These are phyloP conservation scores for Jatropha curcas DNA, from an alignment of 345 rosid genomes.

Conservation along the genomic window DNA sequence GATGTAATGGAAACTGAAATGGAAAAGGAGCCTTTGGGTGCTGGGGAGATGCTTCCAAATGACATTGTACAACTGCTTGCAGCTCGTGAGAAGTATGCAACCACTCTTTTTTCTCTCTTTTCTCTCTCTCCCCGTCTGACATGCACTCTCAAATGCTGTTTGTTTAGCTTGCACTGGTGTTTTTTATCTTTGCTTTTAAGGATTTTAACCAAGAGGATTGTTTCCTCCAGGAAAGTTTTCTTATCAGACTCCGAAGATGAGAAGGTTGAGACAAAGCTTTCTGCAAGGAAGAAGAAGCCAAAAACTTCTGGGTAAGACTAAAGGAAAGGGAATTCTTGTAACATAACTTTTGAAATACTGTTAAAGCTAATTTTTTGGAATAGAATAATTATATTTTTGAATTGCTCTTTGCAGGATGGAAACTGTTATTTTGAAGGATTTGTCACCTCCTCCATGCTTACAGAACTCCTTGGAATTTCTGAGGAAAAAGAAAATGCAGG, in stretches of 20 bases:
- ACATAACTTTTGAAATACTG: not conserved
- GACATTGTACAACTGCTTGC: slow-evolving; percentile 77
- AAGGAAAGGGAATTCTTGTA: not conserved
- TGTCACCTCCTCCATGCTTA: slow-evolving; percentile 69
- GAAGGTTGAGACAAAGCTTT: slow-evolving; percentile 34
- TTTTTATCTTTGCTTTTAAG: not conserved
- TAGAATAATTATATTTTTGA: not conserved
- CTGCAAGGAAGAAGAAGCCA: slow-evolving; percentile 52
- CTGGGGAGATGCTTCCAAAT: slow-evolving; percentile 73
- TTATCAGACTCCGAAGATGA: slow-evolving; percentile 63
- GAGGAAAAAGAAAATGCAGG: slow-evolving; percentile 75
- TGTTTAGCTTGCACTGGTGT: not conserved
- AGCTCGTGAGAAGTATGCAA: slow-evolving; percentile 66
- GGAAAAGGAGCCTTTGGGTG: slow-evolving; percentile 35
- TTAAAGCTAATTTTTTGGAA: too few relatives aligned
- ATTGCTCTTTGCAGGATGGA: slow-evolving; percentile 46
- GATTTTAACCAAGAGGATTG: slow-evolving; percentile 10
- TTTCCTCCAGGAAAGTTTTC: slow-evolving; percentile 54
- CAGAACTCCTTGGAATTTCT: slow-evolving; percentile 74
- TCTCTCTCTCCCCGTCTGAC: not conserved
- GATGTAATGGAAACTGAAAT: slow-evolving; percentile 44
- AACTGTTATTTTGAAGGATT: slow-evolving; percentile 67
- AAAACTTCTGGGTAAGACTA: slow-evolving; percentile 62
- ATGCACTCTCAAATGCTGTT: not conserved
- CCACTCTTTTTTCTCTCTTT: too few relatives aligned